phyloP scores from a whole-genome alignment of 2,329 filamentous ascomycete species.

The Paecilomyces dactylethromorphus region DNA sequence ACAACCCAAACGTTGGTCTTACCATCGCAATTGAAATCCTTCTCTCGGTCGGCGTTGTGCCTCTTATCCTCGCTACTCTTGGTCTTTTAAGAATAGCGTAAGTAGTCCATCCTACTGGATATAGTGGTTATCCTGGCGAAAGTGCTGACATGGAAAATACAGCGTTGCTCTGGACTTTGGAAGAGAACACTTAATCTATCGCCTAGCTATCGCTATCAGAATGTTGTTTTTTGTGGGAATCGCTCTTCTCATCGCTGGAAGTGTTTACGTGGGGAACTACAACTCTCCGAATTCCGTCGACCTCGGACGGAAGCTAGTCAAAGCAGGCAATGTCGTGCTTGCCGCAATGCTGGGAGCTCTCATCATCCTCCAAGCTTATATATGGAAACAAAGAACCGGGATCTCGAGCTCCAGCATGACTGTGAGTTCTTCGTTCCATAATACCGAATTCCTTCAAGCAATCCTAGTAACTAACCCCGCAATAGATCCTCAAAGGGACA shows the following conservation, averaged over 20 bases:
- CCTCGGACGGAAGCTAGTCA: conserved; percentile 11
- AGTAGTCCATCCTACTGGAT: conserved; percentile 1
- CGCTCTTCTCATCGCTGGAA: conserved; percentile 13
- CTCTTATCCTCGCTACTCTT: conserved; percentile 17
- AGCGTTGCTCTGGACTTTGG: conserved; percentile 4
- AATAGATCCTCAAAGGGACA: conserved; percentile 10
- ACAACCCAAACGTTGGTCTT: conserved; percentile 9
- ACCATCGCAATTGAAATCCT: conserved; percentile 13
- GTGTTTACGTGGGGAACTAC: conserved; percentile 13
- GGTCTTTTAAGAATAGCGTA: conserved; percentile 17
- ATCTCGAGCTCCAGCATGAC: conserved; percentile 9
- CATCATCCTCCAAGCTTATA: conserved; percentile 11
- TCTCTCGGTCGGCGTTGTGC: conserved; percentile 16
- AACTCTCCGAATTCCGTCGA: conserved; percentile 2
- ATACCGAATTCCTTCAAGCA: not conserved
- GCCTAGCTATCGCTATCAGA: conserved; percentile 8
- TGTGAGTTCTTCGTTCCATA: conserved; percentile 4
- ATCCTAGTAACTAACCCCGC: not conserved
- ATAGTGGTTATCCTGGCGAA: not conserved
- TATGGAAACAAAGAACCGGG: conserved; percentile 9
- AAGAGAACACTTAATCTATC: conserved; percentile 2
- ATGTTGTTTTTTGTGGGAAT: conserved; percentile 13
- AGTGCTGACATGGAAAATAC: not conserved
- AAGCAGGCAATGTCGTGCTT: conserved; percentile 15
- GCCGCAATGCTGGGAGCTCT: conserved; percentile 11